These are phyloP conservation scores for Clonostachys chloroleuca DNA, from an alignment of 2,329 filamentous ascomycete species.

Conservation along the genomic window DNA sequence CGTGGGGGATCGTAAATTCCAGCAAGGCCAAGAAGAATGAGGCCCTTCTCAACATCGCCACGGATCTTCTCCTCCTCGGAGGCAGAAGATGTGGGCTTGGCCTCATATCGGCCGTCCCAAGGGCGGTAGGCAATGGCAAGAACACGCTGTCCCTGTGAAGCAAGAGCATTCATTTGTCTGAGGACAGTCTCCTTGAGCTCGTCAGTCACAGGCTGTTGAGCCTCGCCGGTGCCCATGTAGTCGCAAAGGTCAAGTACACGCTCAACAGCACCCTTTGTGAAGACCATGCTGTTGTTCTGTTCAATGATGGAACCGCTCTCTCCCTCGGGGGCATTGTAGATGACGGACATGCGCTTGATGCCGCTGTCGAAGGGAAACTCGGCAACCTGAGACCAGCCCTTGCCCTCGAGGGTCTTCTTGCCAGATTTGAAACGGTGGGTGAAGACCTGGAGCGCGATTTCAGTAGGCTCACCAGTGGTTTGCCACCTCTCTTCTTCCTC, in stretches of 20 bases:
- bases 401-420: conserved; percentile 44
- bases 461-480: conserved; percentile 67
- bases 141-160: conserved; percentile 66
- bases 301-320: conserved; percentile 30
- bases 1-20: conserved; percentile 86
- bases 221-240: conserved; percentile 35
- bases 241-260: conserved; percentile 53
- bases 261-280: conserved; percentile 61
- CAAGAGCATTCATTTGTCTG: conserved; percentile 53
- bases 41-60: conserved; percentile 57
- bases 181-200: conserved; percentile 45
- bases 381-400: conserved; percentile 58
- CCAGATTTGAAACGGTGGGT: conserved; percentile 61
- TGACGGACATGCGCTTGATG: conserved; percentile 77
- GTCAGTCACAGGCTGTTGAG: conserved; percentile 40
- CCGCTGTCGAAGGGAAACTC: conserved; percentile 78
- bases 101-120: conserved; percentile 42
- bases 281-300: conserved; percentile 45
- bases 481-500: conserved; percentile 56
- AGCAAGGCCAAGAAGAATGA: conserved; percentile 75
- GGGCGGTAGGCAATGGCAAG: conserved; percentile 66
- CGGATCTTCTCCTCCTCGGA: conserved; percentile 45
- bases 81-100: conserved; percentile 11
- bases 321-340: conserved; percentile 50
- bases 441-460: conserved; percentile 74